Evolutionary conservation across 1,139 yeast genomes (phyloP).

Genomic region (Neolecta irregularis): DNA sequence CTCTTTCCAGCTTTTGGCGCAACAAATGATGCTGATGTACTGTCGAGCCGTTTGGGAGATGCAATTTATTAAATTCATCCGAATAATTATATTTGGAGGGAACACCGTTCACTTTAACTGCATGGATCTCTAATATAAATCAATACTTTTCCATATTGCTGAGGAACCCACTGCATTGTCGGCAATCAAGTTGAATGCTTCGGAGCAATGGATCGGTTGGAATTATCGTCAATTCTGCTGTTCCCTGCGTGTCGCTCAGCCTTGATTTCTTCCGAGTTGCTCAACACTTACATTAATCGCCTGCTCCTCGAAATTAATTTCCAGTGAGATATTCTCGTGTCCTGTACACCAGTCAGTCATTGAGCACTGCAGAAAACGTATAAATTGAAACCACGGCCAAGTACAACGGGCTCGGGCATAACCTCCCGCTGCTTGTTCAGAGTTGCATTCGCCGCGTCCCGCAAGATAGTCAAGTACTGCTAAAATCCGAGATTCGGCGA

Average conservation of each 20-base stretch:
- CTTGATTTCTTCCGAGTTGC: background rate
- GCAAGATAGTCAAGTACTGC: background rate
- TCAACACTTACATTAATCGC: conserved; percentile 21
- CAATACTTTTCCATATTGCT: background rate
- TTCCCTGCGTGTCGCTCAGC: conserved; percentile 40
- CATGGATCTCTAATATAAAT: conserved; percentile 29
- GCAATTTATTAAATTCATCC: conserved; percentile 46
- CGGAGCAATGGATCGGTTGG: conserved; percentile 51
- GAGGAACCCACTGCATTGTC: conserved; percentile 37
- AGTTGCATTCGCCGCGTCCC: background rate
- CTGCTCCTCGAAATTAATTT: conserved; percentile 44
- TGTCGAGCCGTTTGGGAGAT: conserved; percentile 21
- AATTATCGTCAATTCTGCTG: conserved; percentile 65
- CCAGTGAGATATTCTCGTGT: conserved; percentile 51
- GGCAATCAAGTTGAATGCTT: conserved; percentile 57
- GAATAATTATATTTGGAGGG: conserved; percentile 36
- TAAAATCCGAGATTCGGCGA: background rate
- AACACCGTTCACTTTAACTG: conserved; percentile 48
- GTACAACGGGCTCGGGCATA: conserved; percentile 12
- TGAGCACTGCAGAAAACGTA: conserved; percentile 8
- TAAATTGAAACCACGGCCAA: conserved; percentile 15
- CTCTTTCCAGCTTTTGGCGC: conserved; percentile 28
- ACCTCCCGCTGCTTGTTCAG: background rate
- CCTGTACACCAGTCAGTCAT: conserved; percentile 10
- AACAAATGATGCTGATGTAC: conserved; percentile 32